A percentile compares a stretch with the other conserved stretches of the same genome.
Conservation (phyloP, 306 rosid species). For the Sphenostylis stenocarpa region DNA sequence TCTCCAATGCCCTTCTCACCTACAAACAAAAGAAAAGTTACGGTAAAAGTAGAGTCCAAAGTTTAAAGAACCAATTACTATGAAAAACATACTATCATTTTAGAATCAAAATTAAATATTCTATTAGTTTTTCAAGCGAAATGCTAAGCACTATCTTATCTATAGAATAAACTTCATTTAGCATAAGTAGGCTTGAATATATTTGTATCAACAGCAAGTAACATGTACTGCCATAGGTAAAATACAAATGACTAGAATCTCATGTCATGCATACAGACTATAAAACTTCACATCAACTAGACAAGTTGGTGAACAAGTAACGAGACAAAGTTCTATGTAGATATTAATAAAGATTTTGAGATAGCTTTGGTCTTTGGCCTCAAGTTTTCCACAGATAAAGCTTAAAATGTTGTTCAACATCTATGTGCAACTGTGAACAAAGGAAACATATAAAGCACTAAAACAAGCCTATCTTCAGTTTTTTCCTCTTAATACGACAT, state of each 20-base stretch:
- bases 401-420: neutral
- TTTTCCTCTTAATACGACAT: neutral
- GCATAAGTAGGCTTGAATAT: neutral
- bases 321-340: neutral
- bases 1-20: conserved; percentile 94
- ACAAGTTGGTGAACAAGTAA: neutral
- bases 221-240: neutral
- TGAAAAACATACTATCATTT: neutral
- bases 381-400: conserved; percentile 15
- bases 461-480: neutral
- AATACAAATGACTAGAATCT: neutral
- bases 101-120: neutral
- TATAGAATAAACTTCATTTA: neutral
- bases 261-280: conserved; percentile 11
- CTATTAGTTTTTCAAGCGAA: neutral
- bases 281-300: neutral
- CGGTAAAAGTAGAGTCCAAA: neutral
- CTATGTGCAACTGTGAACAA: neutral
- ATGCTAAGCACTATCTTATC: neutral
- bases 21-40: conserved; percentile 35
- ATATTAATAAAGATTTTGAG: neutral
- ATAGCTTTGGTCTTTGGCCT: neutral
- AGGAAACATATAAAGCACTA: neutral
- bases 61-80: neutral
- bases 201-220: neutral